Base-by-base conservation (phyloP, 2,329 filamentous ascomycete species). In the Hymenoscyphus salicellus region DNA sequence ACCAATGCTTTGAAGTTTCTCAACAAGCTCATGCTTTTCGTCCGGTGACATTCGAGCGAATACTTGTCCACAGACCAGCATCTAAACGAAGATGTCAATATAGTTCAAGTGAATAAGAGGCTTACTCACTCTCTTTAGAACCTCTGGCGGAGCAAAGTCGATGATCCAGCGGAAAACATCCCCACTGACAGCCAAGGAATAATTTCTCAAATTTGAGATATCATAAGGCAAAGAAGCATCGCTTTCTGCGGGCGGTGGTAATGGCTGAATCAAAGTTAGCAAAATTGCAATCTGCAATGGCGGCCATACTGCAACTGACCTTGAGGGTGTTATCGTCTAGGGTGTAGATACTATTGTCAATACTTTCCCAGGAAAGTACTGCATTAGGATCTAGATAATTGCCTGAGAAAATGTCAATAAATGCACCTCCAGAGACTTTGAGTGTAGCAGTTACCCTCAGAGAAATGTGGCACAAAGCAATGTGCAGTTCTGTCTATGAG, bases 11-110 rank as follows among this genome's bases (percentile, higher is more conserved):
- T 99, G 96, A 3, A 99, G 83, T 76, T 97, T 99, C 77, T 98
- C 95, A 2, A 99, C 93, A 1, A 99, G 82, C 77, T 99, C 96
- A 75, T 97, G 93, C 77, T 99, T 99, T 77, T 99, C 95, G 75
- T 99, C 96, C 0, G 95, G 96, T 1, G 94, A 98, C 95, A 99
- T 99, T 71, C 95, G 90, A 3, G 95, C 96, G 77, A 96, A 99
- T 1, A 99, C 92, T 77, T 95, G 94, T 30, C 94, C 93, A 62
- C 86, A 86, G 41, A 97, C 89, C 62, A 99, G 90, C 88, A 98
- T 94, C 82, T 95, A 76, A 30, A 67, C 43, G 4, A 3, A 56
- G 16, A 17, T 17, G 26, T 56, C 6, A 56, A 14, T 10, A n/a
- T 33, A 30, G 55, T 56, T 56, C 28, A 56, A 62, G n/a, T 46